These are phyloP conservation scores for Alternaria tenuissima DNA, from an alignment of 2,329 filamentous ascomycete species.

Conservation along the genomic window DNA sequence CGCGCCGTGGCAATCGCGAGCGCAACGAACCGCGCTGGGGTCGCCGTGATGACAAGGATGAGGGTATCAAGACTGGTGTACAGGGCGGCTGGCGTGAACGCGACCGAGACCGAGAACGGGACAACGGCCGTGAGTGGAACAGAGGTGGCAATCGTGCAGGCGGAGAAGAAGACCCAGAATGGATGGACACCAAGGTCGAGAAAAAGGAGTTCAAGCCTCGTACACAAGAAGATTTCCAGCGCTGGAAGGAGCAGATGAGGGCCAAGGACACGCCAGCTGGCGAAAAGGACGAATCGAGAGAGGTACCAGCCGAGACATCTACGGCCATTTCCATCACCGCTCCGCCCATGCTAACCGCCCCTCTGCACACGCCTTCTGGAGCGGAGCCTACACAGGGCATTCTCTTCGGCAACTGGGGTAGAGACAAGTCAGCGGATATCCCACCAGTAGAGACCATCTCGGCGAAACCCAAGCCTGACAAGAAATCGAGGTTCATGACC, in stretches of 20 bases:
- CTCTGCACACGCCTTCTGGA: constrained; percentile 65
- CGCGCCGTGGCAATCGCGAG: constrained; percentile 69
- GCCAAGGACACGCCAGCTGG: constrained; percentile 61
- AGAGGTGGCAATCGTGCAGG: constrained; percentile 58
- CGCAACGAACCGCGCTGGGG: constrained; percentile 76
- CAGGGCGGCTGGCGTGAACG: constrained; percentile 67
- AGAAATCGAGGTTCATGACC: constrained; percentile 85
- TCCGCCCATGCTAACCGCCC: constrained; percentile 52
- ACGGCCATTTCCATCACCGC: constrained; percentile 30
- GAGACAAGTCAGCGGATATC: constrained; percentile 57
- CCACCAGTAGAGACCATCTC: constrained; percentile 33
- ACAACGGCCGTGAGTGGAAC: constrained; percentile 62
- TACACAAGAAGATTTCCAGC: constrained; percentile 90
- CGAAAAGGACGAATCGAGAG: constrained; percentile 56
- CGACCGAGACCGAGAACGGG: constrained; percentile 46
- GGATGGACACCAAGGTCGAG: constrained; percentile 75
- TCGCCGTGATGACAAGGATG: constrained; percentile 66
- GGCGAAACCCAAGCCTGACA: constrained; percentile 63
- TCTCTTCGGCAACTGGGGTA: constrained; percentile 72
- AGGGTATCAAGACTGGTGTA: constrained; percentile 54
- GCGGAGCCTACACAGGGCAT: constrained; percentile 76
- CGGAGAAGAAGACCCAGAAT: constrained; percentile 77
- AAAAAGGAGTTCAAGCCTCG: constrained; percentile 75
- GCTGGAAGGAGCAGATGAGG: constrained; percentile 93
- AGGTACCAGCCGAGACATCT: constrained; percentile 24